These are phyloP conservation scores for Elongisporangium senticosum DNA, from an alignment of 352 stramenopile species.

Conservation along the genomic window DNA sequence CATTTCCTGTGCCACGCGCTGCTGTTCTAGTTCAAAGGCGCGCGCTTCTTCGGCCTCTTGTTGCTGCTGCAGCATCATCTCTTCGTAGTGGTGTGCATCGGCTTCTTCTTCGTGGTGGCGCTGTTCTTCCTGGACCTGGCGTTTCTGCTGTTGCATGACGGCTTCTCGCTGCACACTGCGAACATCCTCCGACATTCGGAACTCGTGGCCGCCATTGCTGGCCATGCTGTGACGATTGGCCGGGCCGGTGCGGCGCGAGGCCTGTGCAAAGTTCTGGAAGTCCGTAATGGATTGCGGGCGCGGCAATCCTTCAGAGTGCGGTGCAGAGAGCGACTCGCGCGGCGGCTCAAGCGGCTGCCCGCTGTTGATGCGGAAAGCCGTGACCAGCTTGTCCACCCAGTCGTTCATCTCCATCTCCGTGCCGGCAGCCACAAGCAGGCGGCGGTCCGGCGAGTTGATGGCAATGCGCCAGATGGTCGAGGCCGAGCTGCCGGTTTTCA, in stretches of 20 bases:
- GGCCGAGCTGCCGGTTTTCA: slow-evolving; percentile 65
- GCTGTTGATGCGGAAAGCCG: slow-evolving; percentile 55
- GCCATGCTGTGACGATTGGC: slow-evolving; percentile 39
- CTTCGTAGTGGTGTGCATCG: slow-evolving; percentile 14
- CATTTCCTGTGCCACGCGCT: slow-evolving; percentile 12
- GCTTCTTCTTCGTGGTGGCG: slow-evolving; percentile 11
- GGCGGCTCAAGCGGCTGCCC: slow-evolving; percentile 25
- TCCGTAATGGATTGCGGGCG: slow-evolving; percentile 37
- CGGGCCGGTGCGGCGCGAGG: slow-evolving; percentile 26
- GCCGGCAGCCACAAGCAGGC: slow-evolving; percentile 54
- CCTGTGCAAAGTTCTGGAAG: slow-evolving; percentile 74
- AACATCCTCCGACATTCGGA: slow-evolving; percentile 27
- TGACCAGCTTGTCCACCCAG: slow-evolving; percentile 71
- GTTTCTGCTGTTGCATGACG: slow-evolving; percentile 18
- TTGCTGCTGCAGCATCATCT: slow-evolving; percentile 8
- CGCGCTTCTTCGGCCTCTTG: slow-evolving; percentile 8
- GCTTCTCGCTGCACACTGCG: slow-evolving; percentile 18
- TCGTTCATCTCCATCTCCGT: slow-evolving; percentile 86
- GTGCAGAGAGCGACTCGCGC: slow-evolving; percentile 9
- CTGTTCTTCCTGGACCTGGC: slow-evolving; percentile 14
- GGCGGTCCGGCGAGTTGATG: slow-evolving; percentile 53
- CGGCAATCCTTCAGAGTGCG: slow-evolving; percentile 9
- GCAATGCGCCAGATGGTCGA: slow-evolving; percentile 77
- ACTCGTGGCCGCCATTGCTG: slow-evolving; percentile 12
- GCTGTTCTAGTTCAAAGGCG: slow-evolving; percentile 16